Base-by-base conservation (phyloP, 257 asterid species). In the Thymus mandschuricus region DNA sequence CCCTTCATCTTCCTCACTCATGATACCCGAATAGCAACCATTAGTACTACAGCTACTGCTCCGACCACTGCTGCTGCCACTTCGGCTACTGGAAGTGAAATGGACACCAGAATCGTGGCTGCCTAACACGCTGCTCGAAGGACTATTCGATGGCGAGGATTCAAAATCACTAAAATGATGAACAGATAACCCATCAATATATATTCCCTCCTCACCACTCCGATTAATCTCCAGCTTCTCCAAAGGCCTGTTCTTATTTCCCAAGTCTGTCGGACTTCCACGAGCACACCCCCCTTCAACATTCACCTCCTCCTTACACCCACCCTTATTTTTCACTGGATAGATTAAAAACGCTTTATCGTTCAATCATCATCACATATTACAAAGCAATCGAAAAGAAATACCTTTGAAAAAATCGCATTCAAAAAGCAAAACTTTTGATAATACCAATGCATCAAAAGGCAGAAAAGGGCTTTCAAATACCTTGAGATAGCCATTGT, bases 401-500 rank as follows among this genome's bases (percentile, higher is more conserved):
- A 13, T 13, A 12, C 62, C 34, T n/a, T 10, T 35, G 0, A 49
- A 48, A 40, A 1, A 60, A 59, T 13, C 45, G 38, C 15, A 60
- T 40, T 40, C 11, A 60, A 45, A 3, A 74, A 45, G 38, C 12
- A 62, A 50, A 5, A 59, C 60, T 27, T 46, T 2, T 8, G 40
- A 44, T 29, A 64, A 28, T 8, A 38, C 38, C 13, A 68, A 38
- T 31, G 62, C 45, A 62, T 50, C 10, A 35, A 48, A 69, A 35
- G 13, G 41, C 8, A 38, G 7, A 34, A 4, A 38, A 38, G 41
- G 0, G 41, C 41, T 38, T 38, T 38, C 41, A 5, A 38, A 38
- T 71, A 94, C 97, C 99, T 83, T 85, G 92, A 71, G 99, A 94
- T 83, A 91, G 95, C 92, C 95, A 94, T 87, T 94, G 98, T 74